A percentile compares a stretch with the other conserved stretches of the same genome.
Evolutionary conservation across 768 basidiomycete species (phyloP).

Genomic region (Mycena galopus): DNA sequence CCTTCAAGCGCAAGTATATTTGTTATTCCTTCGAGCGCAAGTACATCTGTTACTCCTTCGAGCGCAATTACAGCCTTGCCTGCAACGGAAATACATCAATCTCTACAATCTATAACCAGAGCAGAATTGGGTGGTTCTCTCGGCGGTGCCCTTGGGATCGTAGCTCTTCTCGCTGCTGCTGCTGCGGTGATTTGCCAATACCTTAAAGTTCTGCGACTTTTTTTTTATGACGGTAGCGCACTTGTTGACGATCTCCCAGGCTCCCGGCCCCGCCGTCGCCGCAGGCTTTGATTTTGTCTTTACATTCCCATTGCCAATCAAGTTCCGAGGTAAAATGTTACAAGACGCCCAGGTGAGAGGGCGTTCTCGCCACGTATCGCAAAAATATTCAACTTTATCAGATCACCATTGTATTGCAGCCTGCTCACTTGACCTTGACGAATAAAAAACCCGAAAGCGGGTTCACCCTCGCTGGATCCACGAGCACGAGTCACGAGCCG

Average conservation of each 20-base stretch:
- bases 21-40: too few species aligned
- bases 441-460: not conserved
- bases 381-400: not conserved
- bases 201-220: too few species aligned
- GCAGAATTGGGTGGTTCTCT: too few species aligned
- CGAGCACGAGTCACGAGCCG: not conserved
- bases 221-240: not conserved
- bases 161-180: too few species aligned
- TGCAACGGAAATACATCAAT: too few species aligned
- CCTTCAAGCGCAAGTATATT: too few species aligned
- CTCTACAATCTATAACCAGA: too few species aligned
- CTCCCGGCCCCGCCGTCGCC: not conserved
- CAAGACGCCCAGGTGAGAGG: constrained; percentile 1
- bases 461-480: not conserved
- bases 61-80: too few species aligned
- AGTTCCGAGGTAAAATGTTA: not conserved
- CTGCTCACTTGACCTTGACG: constrained; percentile 5
- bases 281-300: not conserved
- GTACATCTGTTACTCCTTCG: too few species aligned
- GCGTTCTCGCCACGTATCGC: not conserved
- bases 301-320: not conserved
- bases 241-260: not conserved
- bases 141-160: too few species aligned
- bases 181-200: too few species aligned
- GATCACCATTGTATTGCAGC: constrained; percentile 8